Evolutionary conservation across 2,329 filamentous ascomycete genomes (phyloP), one percentile per base, ranked within the genome.

Genomic region (Gremmenia infestans): DNA sequence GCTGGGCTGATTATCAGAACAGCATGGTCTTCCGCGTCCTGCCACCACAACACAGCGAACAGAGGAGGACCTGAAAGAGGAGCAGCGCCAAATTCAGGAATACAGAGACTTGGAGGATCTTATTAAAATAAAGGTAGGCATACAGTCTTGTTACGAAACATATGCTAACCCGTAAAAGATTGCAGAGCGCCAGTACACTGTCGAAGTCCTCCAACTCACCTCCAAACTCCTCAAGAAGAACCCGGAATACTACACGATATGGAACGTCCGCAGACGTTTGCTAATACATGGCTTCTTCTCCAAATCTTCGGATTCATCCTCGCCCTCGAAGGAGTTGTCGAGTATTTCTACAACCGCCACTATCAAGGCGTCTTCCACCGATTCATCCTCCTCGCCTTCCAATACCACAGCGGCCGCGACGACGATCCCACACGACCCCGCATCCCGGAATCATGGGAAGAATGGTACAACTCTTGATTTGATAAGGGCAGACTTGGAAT

Each of bases 211-310:
- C 65, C 74, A 81, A 60, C 80, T 88, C 53, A 88, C 87, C 36
- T 85, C 87, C n/a, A 84, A 82, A 63, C 81, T 94, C 46, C 79
- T 93, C 53, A 81, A 80, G 48, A 81, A 86, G 66, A 95, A 95
- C 71, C 90, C 90, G 25, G 90, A 95, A 72, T 92, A 92, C 77
- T 94, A 94, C 75, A 93, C 90, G 55, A 81, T 91, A 80, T 95
- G 90, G 90, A 95, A 95, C 78, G 82, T 87, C 75, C 87, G 94
- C 69, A 87, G 94, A 66, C 81, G 81, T 67, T 86, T 82, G 73
- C 77, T 86, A 79, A 81, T 74, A 57, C 80, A 76, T 76, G 67
- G 68, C 66, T 79, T 76, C 72, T 81, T 82, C 65, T 83, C 77
- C 73, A 78, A 67, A 78, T 73, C 66, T 17, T 78, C 71, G 72